phyloP scores from a whole-genome alignment of 2,329 filamentous ascomycete species.

The Colletotrichum salicis region DNA sequence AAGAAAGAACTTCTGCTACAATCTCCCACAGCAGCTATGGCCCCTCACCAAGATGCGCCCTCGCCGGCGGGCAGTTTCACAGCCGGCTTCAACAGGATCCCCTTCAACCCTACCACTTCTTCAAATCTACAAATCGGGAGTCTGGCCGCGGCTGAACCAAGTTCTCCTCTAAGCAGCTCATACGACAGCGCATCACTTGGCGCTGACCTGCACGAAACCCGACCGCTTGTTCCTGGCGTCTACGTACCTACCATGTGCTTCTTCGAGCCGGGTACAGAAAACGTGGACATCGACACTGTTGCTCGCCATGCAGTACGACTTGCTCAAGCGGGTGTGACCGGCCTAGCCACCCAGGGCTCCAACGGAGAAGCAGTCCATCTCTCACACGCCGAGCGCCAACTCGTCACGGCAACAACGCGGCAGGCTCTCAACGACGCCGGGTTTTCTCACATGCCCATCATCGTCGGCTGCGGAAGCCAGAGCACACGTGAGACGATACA shows the following conservation, averaged over 20 bases:
- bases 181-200: conserved; percentile 51
- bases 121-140: conserved; percentile 44
- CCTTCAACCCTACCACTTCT: conserved; percentile 46
- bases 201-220: conserved; percentile 45
- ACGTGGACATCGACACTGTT: conserved; percentile 72
- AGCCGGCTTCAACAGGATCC: conserved; percentile 51
- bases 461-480: conserved; percentile 80
- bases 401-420: conserved; percentile 76
- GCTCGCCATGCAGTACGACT: conserved; percentile 73
- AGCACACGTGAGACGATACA: conserved; percentile 79
- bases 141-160: conserved; percentile 43
- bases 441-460: conserved; percentile 73
- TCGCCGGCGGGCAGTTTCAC: conserved; percentile 58
- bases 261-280: conserved; percentile 73
- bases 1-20: background rate
- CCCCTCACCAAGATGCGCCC: conserved; percentile 59
- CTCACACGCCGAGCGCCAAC: conserved; percentile 74
- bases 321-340: conserved; percentile 78
- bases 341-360: conserved; percentile 81
- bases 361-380: conserved; percentile 87
- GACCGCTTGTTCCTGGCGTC: conserved; percentile 63
- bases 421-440: conserved; percentile 75
- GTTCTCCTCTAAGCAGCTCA: conserved; percentile 54
- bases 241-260: conserved; percentile 82
- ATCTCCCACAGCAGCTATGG: conserved; percentile 45